Percentiles rank a stretch among this genome's conserved stretches.
Conservation (phyloP, 2,329 filamentous ascomycete genomes). For the Corinectria fuckeliana region DNA sequence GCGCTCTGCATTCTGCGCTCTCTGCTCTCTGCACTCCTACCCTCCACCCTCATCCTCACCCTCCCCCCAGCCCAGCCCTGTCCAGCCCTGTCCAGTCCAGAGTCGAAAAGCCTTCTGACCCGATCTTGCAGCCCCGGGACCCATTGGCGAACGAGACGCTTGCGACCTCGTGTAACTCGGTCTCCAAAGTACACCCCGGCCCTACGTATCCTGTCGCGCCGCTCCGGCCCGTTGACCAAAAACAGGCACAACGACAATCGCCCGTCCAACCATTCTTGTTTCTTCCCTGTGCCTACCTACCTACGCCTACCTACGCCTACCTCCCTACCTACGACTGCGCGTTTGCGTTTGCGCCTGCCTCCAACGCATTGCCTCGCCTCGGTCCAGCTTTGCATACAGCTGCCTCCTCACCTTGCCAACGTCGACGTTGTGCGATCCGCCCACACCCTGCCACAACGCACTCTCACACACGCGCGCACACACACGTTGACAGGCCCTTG, state of each 20-base stretch:
- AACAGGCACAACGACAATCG: conserved; percentile 27
- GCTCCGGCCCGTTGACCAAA: conserved; percentile 33
- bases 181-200: conserved; percentile 29
- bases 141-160: conserved; percentile 40
- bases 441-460: conserved; percentile 26
- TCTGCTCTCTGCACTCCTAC: neutral
- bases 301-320: conserved; percentile 25
- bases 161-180: conserved; percentile 36
- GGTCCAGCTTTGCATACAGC: conserved; percentile 6
- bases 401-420: conserved; percentile 10
- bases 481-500: conserved; percentile 19
- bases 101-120: conserved; percentile 29
- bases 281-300: conserved; percentile 22
- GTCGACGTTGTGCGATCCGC: conserved; percentile 30
- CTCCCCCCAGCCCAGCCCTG: conserved; percentile 10
- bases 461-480: conserved; percentile 27
- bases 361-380: conserved; percentile 23
- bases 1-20: neutral
- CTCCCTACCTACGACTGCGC: conserved; percentile 27
- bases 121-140: conserved; percentile 33
- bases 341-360: conserved; percentile 29
- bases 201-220: conserved; percentile 26
- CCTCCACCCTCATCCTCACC: neutral
- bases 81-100: too few relatives aligned
- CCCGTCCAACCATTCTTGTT: conserved; percentile 24